Percentiles rank a stretch among this genome's conserved stretches.
Conservation (phyloP, 768 basidiomycete genomes). For the Phaeotremella fagi region DNA sequence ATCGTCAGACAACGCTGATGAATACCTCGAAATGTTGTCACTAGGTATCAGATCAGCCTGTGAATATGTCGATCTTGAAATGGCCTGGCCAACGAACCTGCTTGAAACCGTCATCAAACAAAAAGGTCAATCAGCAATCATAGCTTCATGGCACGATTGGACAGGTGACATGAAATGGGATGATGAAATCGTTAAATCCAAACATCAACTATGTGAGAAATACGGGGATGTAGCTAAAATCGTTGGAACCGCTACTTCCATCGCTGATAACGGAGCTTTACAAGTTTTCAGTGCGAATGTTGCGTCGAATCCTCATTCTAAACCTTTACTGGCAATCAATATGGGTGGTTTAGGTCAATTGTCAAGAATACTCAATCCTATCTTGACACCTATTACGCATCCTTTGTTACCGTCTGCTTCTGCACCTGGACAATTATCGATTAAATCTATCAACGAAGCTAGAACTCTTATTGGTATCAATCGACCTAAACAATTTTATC, state of each 20-base stretch:
- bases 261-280: constrained; percentile 75
- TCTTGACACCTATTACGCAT: constrained; percentile 87
- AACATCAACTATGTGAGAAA: constrained; percentile 61
- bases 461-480: constrained; percentile 74
- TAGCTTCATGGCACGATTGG: constrained; percentile 96
- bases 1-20: constrained; percentile 69
- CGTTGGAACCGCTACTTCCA: constrained; percentile 70
- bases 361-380: constrained; percentile 77
- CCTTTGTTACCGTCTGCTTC: constrained; percentile 76
- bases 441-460: constrained; percentile 76
- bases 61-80: constrained; percentile 91
- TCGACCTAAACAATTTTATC: constrained; percentile 68
- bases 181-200: constrained; percentile 60
- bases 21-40: constrained; percentile 68
- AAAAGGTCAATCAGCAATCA: constrained; percentile 71
- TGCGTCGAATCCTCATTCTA: constrained; percentile 53
- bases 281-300: constrained; percentile 62
- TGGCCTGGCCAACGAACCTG: constrained; percentile 62
- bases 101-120: constrained; percentile 59
- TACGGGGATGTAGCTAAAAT: constrained; percentile 90
- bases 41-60: constrained; percentile 76
- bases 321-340: constrained; percentile 90
- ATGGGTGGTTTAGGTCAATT: constrained; percentile 83
- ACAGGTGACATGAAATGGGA: constrained; percentile 79
- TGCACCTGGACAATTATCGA: constrained; percentile 89